phyloP scores from a whole-genome alignment of 2,329 filamentous ascomycete genomes.

The Neurospora sp. region DNA sequence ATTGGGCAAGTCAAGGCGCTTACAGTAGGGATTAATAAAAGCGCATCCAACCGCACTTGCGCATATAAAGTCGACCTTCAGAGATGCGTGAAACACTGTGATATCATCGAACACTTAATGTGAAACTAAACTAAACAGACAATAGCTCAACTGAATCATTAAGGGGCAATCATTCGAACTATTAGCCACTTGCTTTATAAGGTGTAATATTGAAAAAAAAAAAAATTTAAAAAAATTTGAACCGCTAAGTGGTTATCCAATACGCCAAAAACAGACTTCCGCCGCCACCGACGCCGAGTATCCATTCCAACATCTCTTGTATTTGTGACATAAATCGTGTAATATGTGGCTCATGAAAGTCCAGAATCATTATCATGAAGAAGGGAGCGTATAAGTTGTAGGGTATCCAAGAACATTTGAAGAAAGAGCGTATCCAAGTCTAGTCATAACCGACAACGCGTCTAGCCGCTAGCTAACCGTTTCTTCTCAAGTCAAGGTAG shows the following conservation, averaged over 20 bases:
- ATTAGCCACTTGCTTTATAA: not conserved
- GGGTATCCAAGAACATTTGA: not conserved
- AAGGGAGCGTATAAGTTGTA: not conserved
- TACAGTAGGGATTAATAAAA: not conserved
- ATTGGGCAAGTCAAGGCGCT: not conserved
- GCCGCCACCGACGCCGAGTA: not conserved
- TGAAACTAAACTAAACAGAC: not conserved
- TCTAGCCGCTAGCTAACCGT: not conserved
- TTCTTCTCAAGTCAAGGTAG: slow-evolving; percentile 48
- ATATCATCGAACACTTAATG: not conserved
- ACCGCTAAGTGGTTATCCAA: slow-evolving; percentile 2
- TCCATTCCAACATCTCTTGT: not conserved
- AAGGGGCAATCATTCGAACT: not conserved
- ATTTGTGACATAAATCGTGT: not conserved
- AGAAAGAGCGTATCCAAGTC: not conserved
- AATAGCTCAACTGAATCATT: not conserved
- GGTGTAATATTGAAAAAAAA: not conserved
- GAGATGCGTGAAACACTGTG: not conserved
- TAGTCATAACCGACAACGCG: not conserved
- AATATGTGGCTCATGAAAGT: not conserved
- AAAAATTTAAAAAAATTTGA: not conserved
- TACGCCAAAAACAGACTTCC: not conserved
- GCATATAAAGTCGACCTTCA: not conserved
- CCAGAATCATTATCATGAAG: not conserved
- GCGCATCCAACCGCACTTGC: too few species aligned